phyloP scores from a whole-genome alignment of 495 filamentous ascomycete species.

The Xeromyces bisporus region DNA sequence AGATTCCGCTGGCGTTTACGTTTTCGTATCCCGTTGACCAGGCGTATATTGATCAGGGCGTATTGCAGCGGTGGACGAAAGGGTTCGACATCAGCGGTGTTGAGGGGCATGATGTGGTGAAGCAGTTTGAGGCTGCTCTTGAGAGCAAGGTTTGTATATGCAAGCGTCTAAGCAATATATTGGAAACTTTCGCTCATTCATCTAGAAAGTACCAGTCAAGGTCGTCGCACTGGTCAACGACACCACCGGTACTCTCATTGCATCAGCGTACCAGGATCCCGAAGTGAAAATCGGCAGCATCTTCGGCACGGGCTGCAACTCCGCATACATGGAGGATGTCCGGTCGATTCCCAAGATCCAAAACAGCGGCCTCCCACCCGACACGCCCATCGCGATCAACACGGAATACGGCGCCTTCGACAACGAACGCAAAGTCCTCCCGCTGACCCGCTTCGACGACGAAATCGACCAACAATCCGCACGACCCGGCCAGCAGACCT shows the following conservation, averaged over 20 bases:
- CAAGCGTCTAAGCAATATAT: too few species aligned
- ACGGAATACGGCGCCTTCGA: conserved; percentile 97
- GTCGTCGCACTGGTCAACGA: conserved; percentile 85
- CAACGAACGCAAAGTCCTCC: conserved; percentile 72
- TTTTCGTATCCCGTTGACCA: conserved; percentile 91
- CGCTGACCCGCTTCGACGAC: conserved; percentile 39
- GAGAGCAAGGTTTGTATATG: conserved; percentile 49
- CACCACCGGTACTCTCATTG: conserved; percentile 86
- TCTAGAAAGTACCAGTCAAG: conserved; percentile 62
- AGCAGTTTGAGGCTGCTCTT: conserved; percentile 68
- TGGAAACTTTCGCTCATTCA: too few species aligned
- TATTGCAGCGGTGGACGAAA: conserved; percentile 92
- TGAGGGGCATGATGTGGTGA: conserved; percentile 78
- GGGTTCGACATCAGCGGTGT: conserved; percentile 85
- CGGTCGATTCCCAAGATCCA: conserved; percentile 73
- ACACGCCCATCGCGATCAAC: conserved; percentile 82
- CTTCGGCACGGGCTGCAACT: conserved; percentile 92
- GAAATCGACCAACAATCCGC: conserved; percentile 24
- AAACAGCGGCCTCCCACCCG: conserved; percentile 60
- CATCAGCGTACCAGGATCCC: conserved; percentile 73
- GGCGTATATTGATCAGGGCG: conserved; percentile 70
- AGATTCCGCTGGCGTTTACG: conserved; percentile 71
- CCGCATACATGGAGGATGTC: conserved; percentile 84
- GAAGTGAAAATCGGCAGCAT: conserved; percentile 83
- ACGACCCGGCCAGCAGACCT: conserved; percentile 27